Evolutionary conservation across 768 basidiomycete species (phyloP), one percentile per base, ranked within the genome.

Genomic region (Collybia sordida): DNA sequence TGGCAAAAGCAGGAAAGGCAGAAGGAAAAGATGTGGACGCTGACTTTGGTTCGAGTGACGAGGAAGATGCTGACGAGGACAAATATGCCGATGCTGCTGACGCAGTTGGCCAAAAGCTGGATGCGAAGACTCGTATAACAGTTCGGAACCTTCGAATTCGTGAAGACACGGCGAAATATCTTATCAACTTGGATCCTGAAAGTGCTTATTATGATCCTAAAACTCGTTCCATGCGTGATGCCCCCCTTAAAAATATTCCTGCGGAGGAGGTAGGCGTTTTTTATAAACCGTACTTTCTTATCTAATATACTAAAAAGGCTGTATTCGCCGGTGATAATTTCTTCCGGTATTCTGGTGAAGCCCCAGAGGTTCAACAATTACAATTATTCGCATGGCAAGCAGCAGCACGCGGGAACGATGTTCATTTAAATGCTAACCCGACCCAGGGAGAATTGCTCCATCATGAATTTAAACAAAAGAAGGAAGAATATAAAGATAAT

Each of bases 191-290:
- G 66, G 94, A 98, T 67, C 88, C 89, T 1, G 87, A 92, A 0
- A 93, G 90, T 60, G 97, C 97, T 7, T 98, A 98, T 73, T 99
- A 99, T 64, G 97, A 99, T 64, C 97, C 97, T 41, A 99, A 99
- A 74, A 98, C 97, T 11, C 87, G 97, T 62, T 98, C 96, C 6
- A 99, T 99, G 97, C 88, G 97, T 70, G 97, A 99, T 62, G 95
- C 96, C 36, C 97, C 96, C 0, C 52, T 85, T 12, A 83, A 81
- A 64, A 81, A 83, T 57, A 73, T 90, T 21, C 75, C 84, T 5
- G 72, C 90, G n/a, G 93, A 96, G 68, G 96, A 98, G 61, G 94
- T 95, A 64, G 44, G 88, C 72, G 6, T 31, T 19, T 11, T 43
- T 19, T 2, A 23, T 50, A 27, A 35, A 48, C 31, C 52, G 18